phyloP scores from a whole-genome alignment of 2,329 filamentous ascomycete genomes.

The Aspergillaceae sp. region DNA sequence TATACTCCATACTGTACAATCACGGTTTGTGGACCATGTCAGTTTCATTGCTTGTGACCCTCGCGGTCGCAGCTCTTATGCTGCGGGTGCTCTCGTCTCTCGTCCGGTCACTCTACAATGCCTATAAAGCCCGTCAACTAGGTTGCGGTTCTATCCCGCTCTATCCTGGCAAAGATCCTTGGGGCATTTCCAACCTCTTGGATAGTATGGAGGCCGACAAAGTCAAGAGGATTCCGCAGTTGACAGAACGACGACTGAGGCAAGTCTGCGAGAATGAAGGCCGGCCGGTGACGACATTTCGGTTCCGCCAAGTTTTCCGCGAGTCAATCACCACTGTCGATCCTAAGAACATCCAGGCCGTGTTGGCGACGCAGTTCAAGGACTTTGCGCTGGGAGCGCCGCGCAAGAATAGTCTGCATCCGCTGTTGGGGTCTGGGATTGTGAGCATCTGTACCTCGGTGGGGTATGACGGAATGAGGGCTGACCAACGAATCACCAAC shows the following conservation, averaged over 20 bases:
- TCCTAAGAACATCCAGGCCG: conserved; percentile 65
- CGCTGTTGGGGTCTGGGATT: conserved; percentile 39
- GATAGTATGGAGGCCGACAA: conserved; percentile 18
- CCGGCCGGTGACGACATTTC: conserved; percentile 19
- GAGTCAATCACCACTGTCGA: conserved; percentile 24
- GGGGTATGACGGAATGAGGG: neutral
- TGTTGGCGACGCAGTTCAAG: conserved; percentile 72
- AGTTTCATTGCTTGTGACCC: conserved; percentile 12
- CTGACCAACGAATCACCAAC: conserved; percentile 2
- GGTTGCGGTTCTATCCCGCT: conserved; percentile 16
- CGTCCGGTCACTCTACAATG: conserved; percentile 17
- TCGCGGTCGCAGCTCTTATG: conserved; percentile 16
- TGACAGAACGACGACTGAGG: conserved; percentile 13
- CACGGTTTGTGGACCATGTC: conserved; percentile 6
- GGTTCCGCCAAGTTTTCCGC: conserved; percentile 15
- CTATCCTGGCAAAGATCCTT: conserved; percentile 18
- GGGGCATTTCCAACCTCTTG: conserved; percentile 18
- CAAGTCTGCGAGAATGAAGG: conserved; percentile 15
- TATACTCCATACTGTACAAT: neutral
- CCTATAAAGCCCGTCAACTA: conserved; percentile 17
- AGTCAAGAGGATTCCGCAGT: conserved; percentile 13
- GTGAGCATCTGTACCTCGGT: conserved; percentile 15
- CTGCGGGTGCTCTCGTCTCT: conserved; percentile 16
- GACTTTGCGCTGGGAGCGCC: conserved; percentile 75
- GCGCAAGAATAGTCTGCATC: conserved; percentile 53